Conservation (phyloP, 1,284 basidiomycete species). For the Jaminaea rosea region DNA sequence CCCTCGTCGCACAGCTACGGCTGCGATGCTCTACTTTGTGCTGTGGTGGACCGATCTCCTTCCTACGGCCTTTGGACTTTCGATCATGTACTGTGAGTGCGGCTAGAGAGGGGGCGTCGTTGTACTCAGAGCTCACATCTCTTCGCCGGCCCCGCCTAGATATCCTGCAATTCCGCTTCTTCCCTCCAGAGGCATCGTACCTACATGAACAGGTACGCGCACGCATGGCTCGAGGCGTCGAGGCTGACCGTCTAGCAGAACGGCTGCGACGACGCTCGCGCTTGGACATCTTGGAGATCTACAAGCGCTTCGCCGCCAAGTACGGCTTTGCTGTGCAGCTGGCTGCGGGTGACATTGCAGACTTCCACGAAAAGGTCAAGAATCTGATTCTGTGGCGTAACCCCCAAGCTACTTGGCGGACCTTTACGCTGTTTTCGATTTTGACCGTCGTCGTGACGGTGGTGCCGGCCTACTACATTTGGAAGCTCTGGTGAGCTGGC, state of each 20-base stretch:
- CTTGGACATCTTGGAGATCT: constrained; percentile 42
- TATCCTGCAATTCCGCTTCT: constrained; percentile 43
- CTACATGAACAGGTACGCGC: constrained; percentile 39
- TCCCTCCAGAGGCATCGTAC: constrained; percentile 41
- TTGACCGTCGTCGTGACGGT: constrained; percentile 32
- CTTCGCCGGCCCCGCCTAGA: constrained; percentile 9
- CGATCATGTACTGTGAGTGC: not conserved
- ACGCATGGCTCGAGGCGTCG: constrained; percentile 40
- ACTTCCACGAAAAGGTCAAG: constrained; percentile 45
- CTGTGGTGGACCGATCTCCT: constrained; percentile 45
- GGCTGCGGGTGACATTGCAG: constrained; percentile 35
- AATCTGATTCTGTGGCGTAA: constrained; percentile 45
- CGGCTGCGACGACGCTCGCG: constrained; percentile 35
- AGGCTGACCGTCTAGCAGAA: constrained; percentile 41
- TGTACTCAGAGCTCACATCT: not conserved
- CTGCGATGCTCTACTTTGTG: constrained; percentile 46
- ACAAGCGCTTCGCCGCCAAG: constrained; percentile 35
- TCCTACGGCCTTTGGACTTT: constrained; percentile 38
- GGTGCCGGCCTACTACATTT: constrained; percentile 25
- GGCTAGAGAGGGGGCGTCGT: too few species aligned
- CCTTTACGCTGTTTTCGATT: constrained; percentile 26
- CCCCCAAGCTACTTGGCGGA: constrained; percentile 28
- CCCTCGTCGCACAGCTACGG: constrained; percentile 21
- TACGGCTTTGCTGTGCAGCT: constrained; percentile 34
- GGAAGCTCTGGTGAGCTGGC: constrained; percentile 32